Evolutionary conservation across 108 stramenopile species (phyloP).

Genomic region (Fistulifera pelliculosa): DNA sequence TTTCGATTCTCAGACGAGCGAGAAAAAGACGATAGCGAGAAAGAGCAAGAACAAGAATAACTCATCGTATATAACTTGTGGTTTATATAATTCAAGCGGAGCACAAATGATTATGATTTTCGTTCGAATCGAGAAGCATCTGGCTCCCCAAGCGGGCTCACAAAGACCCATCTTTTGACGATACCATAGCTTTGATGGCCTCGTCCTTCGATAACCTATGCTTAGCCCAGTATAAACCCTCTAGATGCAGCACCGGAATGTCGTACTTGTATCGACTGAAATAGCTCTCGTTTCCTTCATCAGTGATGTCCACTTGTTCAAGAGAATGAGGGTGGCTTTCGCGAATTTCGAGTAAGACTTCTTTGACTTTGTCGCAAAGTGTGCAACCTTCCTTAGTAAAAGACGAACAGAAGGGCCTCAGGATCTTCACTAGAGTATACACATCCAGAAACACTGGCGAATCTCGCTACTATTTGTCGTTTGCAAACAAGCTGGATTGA

Average conservation of each 20-base stretch:
- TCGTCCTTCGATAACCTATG: slow-evolving; percentile 53
- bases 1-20: slow-evolving; percentile 1
- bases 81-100: no score
- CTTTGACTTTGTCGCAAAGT: slow-evolving; percentile 73
- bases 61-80: no score
- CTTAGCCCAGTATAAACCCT: slow-evolving; percentile 70
- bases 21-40: background rate
- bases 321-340: slow-evolving; percentile 60
- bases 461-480: background rate
- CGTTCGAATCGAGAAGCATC: slow-evolving; percentile 55
- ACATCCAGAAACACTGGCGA: slow-evolving; percentile 50
- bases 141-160: slow-evolving; percentile 45
- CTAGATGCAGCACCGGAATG: slow-evolving; percentile 74
- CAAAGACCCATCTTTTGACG: slow-evolving; percentile 36
- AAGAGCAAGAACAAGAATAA: background rate
- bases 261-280: slow-evolving; percentile 78
- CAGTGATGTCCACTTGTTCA: slow-evolving; percentile 73
- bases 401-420: slow-evolving; percentile 36
- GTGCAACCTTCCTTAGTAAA: slow-evolving; percentile 78
- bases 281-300: slow-evolving; percentile 46
- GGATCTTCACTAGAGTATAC: slow-evolving; percentile 31
- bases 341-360: slow-evolving; percentile 38
- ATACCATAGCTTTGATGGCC: slow-evolving; percentile 34
- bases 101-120: slow-evolving; percentile 4
- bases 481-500: no score